Percentiles rank a stretch among this genome's conserved stretches.
Evolutionary conservation across 2,329 filamentous ascomycete genomes (phyloP).

Genomic region (Fusarium lyarnte): DNA sequence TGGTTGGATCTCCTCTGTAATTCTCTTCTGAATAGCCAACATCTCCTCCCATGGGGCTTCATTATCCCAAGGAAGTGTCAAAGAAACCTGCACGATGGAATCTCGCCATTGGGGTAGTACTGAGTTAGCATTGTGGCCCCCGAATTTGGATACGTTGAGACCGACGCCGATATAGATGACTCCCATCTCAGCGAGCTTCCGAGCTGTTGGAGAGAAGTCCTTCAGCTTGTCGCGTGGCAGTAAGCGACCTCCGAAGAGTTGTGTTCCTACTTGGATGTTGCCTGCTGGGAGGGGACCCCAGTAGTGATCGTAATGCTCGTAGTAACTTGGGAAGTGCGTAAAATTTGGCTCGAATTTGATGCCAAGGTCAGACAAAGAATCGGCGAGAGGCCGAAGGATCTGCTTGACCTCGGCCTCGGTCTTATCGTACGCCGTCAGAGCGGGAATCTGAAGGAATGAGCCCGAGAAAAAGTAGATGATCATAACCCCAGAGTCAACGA

Average conservation of each 20-base stretch:
- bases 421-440: slow-evolving; percentile 58
- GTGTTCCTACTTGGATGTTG: slow-evolving; percentile 46
- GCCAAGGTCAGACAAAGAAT: slow-evolving; percentile 19
- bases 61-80: slow-evolving; percentile 44
- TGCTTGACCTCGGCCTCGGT: slow-evolving; percentile 50
- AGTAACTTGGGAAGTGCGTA: slow-evolving; percentile 37
- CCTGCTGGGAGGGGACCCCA: slow-evolving; percentile 52
- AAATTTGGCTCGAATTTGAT: slow-evolving; percentile 12
- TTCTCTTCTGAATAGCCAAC: slow-evolving; percentile 42
- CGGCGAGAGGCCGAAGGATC: slow-evolving; percentile 48
- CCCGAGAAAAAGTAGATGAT: slow-evolving; percentile 49
- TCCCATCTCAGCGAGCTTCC: slow-evolving; percentile 35
- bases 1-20: slow-evolving; percentile 42
- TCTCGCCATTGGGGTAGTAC: slow-evolving; percentile 55
- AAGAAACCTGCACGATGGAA: slow-evolving; percentile 45
- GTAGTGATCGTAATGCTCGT: slow-evolving; percentile 57
- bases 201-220: slow-evolving; percentile 11
- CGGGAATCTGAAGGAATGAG: slow-evolving; percentile 23
- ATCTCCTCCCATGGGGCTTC: slow-evolving; percentile 43
- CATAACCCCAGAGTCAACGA: slow-evolving; percentile 60
- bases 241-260: slow-evolving; percentile 53
- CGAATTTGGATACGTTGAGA: slow-evolving; percentile 42
- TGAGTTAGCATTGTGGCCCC: slow-evolving; percentile 42
- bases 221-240: slow-evolving; percentile 50
- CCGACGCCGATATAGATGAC: slow-evolving; percentile 44